A percentile compares a stretch with the other conserved stretches of the same genome.
These are phyloP conservation scores for Candida patagonica DNA, from an alignment of 805 yeast species.

Conservation along the genomic window DNA sequence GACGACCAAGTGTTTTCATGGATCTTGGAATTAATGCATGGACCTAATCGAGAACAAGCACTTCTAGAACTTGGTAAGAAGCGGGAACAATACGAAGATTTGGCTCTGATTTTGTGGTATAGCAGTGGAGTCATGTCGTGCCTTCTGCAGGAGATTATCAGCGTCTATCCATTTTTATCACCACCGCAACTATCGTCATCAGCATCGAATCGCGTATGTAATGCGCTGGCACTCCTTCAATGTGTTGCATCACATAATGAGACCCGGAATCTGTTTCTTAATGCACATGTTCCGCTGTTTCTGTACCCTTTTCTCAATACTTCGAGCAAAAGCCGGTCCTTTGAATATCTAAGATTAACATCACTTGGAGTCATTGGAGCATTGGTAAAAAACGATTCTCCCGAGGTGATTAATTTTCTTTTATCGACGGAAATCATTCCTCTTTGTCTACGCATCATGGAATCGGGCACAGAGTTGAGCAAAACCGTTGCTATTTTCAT, in stretches of 20 bases:
- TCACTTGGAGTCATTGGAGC: slow-evolving; percentile 97
- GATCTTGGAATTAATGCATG: slow-evolving; percentile 84
- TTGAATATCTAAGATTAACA: slow-evolving; percentile 87
- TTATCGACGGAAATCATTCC: slow-evolving; percentile 96
- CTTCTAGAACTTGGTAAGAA: slow-evolving; percentile 85
- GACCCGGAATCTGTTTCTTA: slow-evolving; percentile 73
- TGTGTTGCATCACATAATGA: slow-evolving; percentile 95
- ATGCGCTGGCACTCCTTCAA: slow-evolving; percentile 87
- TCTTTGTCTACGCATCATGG: slow-evolving; percentile 88
- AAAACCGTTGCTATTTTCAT: slow-evolving; percentile 96
- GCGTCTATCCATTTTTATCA: slow-evolving; percentile 80
- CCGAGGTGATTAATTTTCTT: slow-evolving; percentile 85
- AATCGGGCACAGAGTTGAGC: slow-evolving; percentile 82
- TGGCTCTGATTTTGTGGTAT: slow-evolving; percentile 89
- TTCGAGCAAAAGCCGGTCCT: slow-evolving; percentile 81
- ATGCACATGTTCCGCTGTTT: slow-evolving; percentile 87
- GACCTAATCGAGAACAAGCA: slow-evolving; percentile 89
- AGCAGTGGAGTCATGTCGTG: slow-evolving; percentile 96
- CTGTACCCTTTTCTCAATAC: slow-evolving; percentile 91
- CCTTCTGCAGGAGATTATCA: slow-evolving; percentile 75
- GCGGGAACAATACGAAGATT: slow-evolving; percentile 88
- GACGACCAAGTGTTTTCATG: slow-evolving; percentile 83
- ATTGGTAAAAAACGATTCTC: slow-evolving; percentile 87
- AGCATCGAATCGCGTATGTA: slow-evolving; percentile 89
- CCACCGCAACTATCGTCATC: slow-evolving; percentile 81